These are phyloP conservation scores for Pichia cabralensis DNA, from an alignment of 805 yeast genomes.

Conservation along the genomic window DNA sequence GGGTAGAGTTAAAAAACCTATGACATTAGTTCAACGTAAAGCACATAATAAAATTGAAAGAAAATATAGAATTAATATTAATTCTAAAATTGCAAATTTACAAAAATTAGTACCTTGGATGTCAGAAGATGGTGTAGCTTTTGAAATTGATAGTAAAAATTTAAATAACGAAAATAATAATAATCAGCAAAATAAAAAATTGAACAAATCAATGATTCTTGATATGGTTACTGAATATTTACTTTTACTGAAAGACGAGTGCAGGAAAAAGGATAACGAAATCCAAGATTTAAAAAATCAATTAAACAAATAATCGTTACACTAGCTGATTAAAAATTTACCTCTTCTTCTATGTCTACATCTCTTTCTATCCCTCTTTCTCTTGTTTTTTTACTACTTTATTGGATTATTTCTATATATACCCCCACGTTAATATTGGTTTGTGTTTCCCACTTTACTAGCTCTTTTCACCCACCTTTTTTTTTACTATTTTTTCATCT, in stretches of 20 bases:
- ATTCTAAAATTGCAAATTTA: constrained; percentile 58
- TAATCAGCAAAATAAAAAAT: constrained; percentile 25
- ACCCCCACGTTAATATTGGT: no score
- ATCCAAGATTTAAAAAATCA: constrained; percentile 1
- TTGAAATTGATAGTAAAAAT: constrained; percentile 37
- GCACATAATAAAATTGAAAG: constrained; percentile 70
- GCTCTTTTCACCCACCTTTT: no score
- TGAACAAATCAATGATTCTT: constrained; percentile 58
- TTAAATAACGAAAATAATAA: not conserved
- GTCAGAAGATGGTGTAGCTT: constrained; percentile 51
- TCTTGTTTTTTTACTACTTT: no score
- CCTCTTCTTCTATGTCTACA: not conserved
- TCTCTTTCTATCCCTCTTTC: not conserved
- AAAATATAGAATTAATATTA: constrained; percentile 60
- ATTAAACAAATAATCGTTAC: no score
- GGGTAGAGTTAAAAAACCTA: constrained; percentile 19
- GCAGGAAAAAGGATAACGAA: constrained; percentile 21
- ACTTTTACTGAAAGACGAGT: constrained; percentile 40
- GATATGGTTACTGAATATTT: constrained; percentile 62
- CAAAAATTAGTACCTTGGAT: constrained; percentile 64
- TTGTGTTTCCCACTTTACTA: no score
- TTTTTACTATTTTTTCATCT: no score
- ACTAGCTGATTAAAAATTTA: no score
- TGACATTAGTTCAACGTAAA: constrained; percentile 40
- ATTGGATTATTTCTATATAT: no score